phyloP scores from a whole-genome alignment of 768 basidiomycete species.

The Tulasnella sp. region DNA sequence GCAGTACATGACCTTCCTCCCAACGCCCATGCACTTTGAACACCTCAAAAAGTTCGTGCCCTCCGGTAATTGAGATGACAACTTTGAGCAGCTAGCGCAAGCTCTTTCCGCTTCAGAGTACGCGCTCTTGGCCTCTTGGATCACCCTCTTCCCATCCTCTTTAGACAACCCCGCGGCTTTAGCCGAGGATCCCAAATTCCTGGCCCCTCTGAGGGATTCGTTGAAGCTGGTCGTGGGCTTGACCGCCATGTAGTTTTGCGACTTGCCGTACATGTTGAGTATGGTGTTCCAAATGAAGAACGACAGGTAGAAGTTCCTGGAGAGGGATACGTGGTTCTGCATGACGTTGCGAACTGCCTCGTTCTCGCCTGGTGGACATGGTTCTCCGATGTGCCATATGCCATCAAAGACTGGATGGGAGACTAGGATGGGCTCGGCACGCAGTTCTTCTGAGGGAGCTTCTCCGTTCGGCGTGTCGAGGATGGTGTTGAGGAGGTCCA shows the following conservation, averaged over 20 bases:
- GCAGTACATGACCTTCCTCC: slow-evolving; percentile 10
- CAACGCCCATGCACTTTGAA: slow-evolving; percentile 7
- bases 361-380: background rate
- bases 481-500: background rate
- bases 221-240: background rate
- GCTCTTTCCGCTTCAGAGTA: background rate
- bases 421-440: background rate
- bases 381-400: background rate
- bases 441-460: background rate
- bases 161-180: background rate
- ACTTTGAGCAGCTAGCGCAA: background rate
- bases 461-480: background rate
- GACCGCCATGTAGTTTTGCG: background rate
- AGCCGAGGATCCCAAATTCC: background rate
- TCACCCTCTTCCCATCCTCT: too few relatives aligned
- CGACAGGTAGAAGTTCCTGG: background rate
- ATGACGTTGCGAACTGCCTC: background rate
- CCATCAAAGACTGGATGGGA: slow-evolving; percentile 1
- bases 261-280: slow-evolving; percentile 1
- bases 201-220: background rate
- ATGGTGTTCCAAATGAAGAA: slow-evolving; percentile 23
- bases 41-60: slow-evolving; percentile 4
- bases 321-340: background rate
- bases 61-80: background rate
- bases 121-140: background rate